A percentile compares a stretch with the other conserved stretches of the same genome.
Evolutionary conservation across 2,329 filamentous ascomycete genomes (phyloP).

Genomic region (Alternaria dauci): DNA sequence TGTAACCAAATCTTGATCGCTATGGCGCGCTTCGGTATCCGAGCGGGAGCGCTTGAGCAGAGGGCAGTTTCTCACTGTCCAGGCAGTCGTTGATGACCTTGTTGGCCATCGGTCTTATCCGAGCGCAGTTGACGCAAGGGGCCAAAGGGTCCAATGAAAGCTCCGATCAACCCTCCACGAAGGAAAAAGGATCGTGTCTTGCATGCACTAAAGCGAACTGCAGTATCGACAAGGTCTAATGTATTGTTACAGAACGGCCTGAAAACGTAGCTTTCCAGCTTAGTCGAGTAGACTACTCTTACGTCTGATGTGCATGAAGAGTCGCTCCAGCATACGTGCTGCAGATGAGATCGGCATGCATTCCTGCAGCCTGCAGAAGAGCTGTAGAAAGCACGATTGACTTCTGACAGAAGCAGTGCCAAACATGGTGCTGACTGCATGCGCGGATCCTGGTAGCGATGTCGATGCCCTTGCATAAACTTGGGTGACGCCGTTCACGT

Average conservation of each 20-base stretch:
- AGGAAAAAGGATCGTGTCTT: constrained; percentile 13
- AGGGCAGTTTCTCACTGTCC: constrained; percentile 1
- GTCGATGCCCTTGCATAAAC: constrained; percentile 9
- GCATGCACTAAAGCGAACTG: constrained; percentile 21
- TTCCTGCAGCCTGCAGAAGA: background rate
- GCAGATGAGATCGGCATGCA: background rate
- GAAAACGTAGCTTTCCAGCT: background rate
- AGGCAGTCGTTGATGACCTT: background rate
- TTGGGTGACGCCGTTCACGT: constrained; percentile 6
- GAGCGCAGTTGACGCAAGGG: constrained; percentile 16
- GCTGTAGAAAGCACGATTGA: constrained; percentile 12
- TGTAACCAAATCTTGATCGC: background rate
- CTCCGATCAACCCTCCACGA: constrained; percentile 4
- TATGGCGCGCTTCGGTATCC: background rate
- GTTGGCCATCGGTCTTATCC: constrained; percentile 7
- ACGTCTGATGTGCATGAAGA: background rate
- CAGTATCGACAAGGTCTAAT: constrained; percentile 16
- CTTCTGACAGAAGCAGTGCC: constrained; percentile 20
- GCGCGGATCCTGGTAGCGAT: constrained; percentile 1
- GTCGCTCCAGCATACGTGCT: background rate
- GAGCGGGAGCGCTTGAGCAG: background rate
- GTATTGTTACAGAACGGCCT: background rate
- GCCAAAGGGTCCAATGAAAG: constrained; percentile 10
- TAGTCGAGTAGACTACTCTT: background rate
- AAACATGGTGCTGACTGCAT: constrained; percentile 19